Conservation (phyloP, 2,329 filamentous ascomycete species). For the Pseudovirgaria hyperparasitica region DNA sequence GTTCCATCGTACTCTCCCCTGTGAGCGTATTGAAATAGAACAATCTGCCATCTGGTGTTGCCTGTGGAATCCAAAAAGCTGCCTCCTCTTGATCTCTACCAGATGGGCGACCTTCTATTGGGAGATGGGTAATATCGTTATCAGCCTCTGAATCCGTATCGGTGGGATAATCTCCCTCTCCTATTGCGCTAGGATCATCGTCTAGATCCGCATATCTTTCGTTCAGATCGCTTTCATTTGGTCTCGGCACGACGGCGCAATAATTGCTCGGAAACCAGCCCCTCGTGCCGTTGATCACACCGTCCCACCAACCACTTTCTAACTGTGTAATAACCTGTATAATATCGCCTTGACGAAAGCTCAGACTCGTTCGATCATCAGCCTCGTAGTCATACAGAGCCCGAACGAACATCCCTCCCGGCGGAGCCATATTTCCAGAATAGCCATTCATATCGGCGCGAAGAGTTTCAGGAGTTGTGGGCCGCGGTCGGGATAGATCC, state of each 20-base stretch:
- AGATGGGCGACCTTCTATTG: slow-evolving; percentile 53
- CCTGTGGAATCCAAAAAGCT: slow-evolving; percentile 97
- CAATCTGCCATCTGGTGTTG: slow-evolving; percentile 78
- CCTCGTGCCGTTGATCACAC: slow-evolving; percentile 88
- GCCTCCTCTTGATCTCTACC: slow-evolving; percentile 71
- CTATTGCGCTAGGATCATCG: slow-evolving; percentile 30
- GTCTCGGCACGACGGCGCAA: slow-evolving; percentile 70
- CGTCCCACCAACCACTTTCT: slow-evolving; percentile 99
- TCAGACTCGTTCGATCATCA: slow-evolving; percentile 91
- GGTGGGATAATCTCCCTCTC: slow-evolving; percentile 22
- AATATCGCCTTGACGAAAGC: slow-evolving; percentile 91
- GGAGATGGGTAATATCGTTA: slow-evolving; percentile 37
- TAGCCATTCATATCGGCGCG: slow-evolving; percentile 35
- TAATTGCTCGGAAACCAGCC: slow-evolving; percentile 99
- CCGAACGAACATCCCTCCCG: slow-evolving; percentile 67
- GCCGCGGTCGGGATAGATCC: slow-evolving; percentile 5
- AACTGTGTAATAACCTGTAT: slow-evolving; percentile 98
- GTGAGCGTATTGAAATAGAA: slow-evolving; percentile 99
- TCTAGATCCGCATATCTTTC: slow-evolving; percentile 47
- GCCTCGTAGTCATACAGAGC: slow-evolving; percentile 97
- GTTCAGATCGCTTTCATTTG: slow-evolving; percentile 56
- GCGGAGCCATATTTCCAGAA: slow-evolving; percentile 35
- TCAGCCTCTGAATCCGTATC: slow-evolving; percentile 33
- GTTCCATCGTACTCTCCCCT: slow-evolving; percentile 84
- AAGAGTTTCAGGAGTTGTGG: slow-evolving; percentile 8